Percentiles rank a stretch among this genome's conserved stretches.
Evolutionary conservation across 2,329 filamentous ascomycete genomes (phyloP).

Genomic region (Phoma sp.): DNA sequence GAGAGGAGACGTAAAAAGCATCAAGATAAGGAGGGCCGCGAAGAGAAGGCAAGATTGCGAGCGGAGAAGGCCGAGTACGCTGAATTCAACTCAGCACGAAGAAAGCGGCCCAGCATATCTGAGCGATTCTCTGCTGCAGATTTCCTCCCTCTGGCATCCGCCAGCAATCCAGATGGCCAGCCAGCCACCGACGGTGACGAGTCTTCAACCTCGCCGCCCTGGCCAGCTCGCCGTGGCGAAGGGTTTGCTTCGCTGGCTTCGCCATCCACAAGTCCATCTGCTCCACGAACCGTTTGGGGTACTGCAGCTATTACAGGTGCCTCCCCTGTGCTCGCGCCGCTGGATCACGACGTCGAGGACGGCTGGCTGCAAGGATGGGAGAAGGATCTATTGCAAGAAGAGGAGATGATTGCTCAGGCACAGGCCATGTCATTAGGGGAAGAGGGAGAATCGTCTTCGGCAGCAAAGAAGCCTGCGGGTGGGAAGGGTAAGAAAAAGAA

Average conservation of each 20-base stretch:
- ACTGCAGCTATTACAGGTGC: constrained; percentile 68
- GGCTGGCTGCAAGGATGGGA: constrained; percentile 90
- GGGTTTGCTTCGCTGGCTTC: constrained; percentile 72
- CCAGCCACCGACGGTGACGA: constrained; percentile 39
- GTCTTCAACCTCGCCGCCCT: constrained; percentile 55
- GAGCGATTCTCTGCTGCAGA: constrained; percentile 59
- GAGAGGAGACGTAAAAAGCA: constrained; percentile 77
- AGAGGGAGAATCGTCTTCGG: constrained; percentile 17
- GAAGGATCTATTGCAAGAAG: constrained; percentile 71
- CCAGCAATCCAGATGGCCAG: constrained; percentile 33
- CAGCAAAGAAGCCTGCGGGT: constrained; percentile 43
- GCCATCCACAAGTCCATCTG: constrained; percentile 80
- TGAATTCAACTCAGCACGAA: constrained; percentile 70
- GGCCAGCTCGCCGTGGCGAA: constrained; percentile 59
- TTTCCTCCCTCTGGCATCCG: constrained; percentile 48
- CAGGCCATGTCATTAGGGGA: constrained; percentile 48
- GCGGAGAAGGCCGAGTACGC: constrained; percentile 81
- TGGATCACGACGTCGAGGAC: constrained; percentile 63
- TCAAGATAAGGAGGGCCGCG: constrained; percentile 79
- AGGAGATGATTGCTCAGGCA: constrained; percentile 57
- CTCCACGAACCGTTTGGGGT: constrained; percentile 88
- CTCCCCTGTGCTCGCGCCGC: constrained; percentile 61
- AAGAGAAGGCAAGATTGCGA: constrained; percentile 82
- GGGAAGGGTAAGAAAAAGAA: constrained; percentile 69
- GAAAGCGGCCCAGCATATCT: constrained; percentile 61